phyloP scores from a whole-genome alignment of 768 basidiomycete genomes.

The Solioccasus polychromus region DNA sequence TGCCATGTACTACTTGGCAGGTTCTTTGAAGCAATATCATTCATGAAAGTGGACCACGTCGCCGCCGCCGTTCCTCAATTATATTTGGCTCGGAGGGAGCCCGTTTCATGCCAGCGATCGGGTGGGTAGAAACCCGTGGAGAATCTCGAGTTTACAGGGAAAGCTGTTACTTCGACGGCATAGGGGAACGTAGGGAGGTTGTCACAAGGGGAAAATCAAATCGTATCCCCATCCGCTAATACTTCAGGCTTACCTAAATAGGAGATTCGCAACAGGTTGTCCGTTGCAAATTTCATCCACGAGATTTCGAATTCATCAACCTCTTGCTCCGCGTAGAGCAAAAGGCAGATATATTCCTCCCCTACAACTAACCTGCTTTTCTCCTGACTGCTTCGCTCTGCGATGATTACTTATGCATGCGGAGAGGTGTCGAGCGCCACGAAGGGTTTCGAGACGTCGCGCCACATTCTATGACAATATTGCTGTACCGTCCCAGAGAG shows the following conservation, averaged over 20 bases:
- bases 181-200: background rate
- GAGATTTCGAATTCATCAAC: background rate
- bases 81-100: no score
- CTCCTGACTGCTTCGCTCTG: background rate
- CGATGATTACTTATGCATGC: constrained; percentile 4
- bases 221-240: no score
- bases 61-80: no score
- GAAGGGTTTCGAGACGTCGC: constrained; percentile 2
- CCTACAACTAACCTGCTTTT: constrained; percentile 3
- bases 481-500: background rate
- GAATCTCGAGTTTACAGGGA: no score
- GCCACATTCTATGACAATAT: constrained; percentile 3
- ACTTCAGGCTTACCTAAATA: background rate
- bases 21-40: no score
- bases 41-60: no score
- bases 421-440: constrained; percentile 1
- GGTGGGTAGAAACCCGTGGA: no score
- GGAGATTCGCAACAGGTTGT: constrained; percentile 3
- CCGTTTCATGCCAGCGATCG: no score
- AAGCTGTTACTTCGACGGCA: background rate
- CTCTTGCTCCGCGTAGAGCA: background rate
- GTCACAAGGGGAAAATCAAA: no score
- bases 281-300: constrained; percentile 4
- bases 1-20: no score
- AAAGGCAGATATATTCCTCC: constrained; percentile 3